Conservation (phyloP, 805 yeast species). For the Ogataea chonburiensis region DNA sequence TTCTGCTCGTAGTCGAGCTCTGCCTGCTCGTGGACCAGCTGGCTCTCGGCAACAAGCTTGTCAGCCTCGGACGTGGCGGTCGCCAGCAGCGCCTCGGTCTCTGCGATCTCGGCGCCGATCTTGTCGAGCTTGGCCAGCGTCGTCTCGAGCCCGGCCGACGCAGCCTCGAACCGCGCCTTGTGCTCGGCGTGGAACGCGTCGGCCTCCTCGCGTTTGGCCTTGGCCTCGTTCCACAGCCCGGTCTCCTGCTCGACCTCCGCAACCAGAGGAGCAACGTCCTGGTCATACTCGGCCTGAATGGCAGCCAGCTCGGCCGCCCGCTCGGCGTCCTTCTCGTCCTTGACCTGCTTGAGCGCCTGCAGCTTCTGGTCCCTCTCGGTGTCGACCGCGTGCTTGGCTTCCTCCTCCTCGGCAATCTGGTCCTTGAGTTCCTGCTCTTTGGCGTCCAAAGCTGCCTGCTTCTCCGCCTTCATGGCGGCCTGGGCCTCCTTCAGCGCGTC, state of each 20-base stretch:
- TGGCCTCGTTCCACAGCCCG: conserved; percentile 47
- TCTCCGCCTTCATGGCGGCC: conserved; percentile 39
- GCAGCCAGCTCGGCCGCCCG: conserved; percentile 46
- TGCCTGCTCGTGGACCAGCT: conserved; percentile 24
- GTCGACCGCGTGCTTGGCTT: conserved; percentile 41
- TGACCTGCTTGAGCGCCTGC: conserved; percentile 42
- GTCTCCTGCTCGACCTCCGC: conserved; percentile 52
- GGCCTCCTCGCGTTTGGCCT: conserved; percentile 46
- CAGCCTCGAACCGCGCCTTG: conserved; percentile 43
- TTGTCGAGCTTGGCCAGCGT: conserved; percentile 44
- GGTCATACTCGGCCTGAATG: conserved; percentile 53
- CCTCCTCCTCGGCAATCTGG: conserved; percentile 40
- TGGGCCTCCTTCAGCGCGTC: conserved; percentile 47
- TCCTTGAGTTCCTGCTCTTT: conserved; percentile 42
- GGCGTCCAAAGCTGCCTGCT: conserved; percentile 41
- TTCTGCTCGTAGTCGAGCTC: conserved; percentile 31
- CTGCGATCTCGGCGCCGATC: conserved; percentile 42
- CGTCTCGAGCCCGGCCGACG: conserved; percentile 40
- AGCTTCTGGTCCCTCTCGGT: conserved; percentile 43
- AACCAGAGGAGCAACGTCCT: conserved; percentile 51
- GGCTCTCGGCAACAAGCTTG: conserved; percentile 29
- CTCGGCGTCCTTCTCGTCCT: conserved; percentile 42
- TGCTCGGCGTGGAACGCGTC: conserved; percentile 46
- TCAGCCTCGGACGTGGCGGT: conserved; percentile 32
- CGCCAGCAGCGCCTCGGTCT: conserved; percentile 39